Evolutionary conservation across 768 basidiomycete species (phyloP), one percentile per base, ranked within the genome.

Genomic region (Hericium rajendrae): DNA sequence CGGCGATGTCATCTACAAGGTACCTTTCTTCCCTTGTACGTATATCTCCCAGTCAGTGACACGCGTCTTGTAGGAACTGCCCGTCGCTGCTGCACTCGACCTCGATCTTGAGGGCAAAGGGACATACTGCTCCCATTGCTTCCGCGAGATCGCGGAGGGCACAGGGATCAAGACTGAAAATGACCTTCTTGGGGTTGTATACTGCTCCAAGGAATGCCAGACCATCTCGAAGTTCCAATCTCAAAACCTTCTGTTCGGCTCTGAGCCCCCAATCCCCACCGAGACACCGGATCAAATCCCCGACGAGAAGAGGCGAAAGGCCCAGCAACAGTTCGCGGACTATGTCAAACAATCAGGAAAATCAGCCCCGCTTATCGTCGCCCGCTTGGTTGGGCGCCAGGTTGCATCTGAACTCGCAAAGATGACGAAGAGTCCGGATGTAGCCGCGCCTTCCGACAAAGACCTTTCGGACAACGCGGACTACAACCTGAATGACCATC

Each of bases 1-100:
- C 2, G 90, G 88, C 50, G 86, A 91, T 58, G 72, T 81, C 49
- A 88, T 93, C 53, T 93, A 91, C 73, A 85, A 79, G 77, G 90
- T 84, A 67, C 51, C 57, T 60, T 15, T 18, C 1, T 50, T 43
- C 32, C 40, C 48, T 38, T 43, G 48, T 48, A 51, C 20, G 2
- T 32, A 8, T 32, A 32, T 9, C 9, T 32, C 32, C 32, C 5
- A 32, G 32, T 32, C 9, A 32, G 9, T 10, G 8, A 32, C 32
- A 32, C 9, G 6, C 55, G 38, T 38, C 24, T n/a, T 12, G 50
- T 62, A 93, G 90, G 90, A 93, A 74, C 73, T 77, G 60, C 86
- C 90, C 6, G 75, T 90, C 18, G 82, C 88, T 40, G 73, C 86
- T 11, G 82, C 74, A 28, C 80, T 93, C 20, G 91, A 92, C 64